Evolutionary conservation across 148 eudicot genomes (phyloP).

Genomic region (Rhododendron kiyosumense): DNA sequence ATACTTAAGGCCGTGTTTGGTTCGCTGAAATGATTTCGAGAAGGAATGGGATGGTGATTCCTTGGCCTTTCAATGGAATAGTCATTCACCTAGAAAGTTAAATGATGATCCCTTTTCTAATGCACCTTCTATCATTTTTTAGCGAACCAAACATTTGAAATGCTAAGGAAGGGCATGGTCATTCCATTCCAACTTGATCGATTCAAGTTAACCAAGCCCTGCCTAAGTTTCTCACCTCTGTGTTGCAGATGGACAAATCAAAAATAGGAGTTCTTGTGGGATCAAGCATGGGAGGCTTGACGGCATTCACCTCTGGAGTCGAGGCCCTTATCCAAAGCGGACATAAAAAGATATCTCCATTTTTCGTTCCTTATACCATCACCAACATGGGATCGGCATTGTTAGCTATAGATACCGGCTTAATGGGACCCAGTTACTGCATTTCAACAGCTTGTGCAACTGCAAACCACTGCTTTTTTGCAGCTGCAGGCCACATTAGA

Average conservation of each 20-base stretch:
- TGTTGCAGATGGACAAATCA: slow-evolving; percentile 45
- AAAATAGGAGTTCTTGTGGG: slow-evolving; percentile 56
- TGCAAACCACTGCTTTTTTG: slow-evolving; percentile 53
- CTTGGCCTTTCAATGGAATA: too few species aligned
- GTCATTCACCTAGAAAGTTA: too few species aligned
- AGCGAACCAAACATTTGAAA: too few species aligned
- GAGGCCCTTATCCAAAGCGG: slow-evolving; percentile 37
- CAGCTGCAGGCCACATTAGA: slow-evolving; percentile 62
- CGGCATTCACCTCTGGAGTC: slow-evolving; percentile 42
- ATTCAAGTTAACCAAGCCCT: not conserved
- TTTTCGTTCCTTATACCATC: slow-evolving; percentile 50
- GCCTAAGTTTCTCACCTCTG: not conserved
- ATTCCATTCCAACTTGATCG: not conserved
- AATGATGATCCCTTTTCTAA: too few species aligned
- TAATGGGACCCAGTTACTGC: slow-evolving; percentile 61
- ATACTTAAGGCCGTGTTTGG: too few species aligned
- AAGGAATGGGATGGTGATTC: too few species aligned
- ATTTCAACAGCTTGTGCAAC: slow-evolving; percentile 77
- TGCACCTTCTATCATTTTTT: too few species aligned
- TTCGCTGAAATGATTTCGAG: too few species aligned
- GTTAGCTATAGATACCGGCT: slow-evolving; percentile 52
- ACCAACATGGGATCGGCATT: slow-evolving; percentile 56
- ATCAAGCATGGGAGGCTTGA: slow-evolving; percentile 56
- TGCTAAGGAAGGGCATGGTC: too few species aligned
- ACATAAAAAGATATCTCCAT: slow-evolving; percentile 44